Base-by-base conservation (phyloP, 345 rosid species). In the Erysimum cheiranthoides region DNA sequence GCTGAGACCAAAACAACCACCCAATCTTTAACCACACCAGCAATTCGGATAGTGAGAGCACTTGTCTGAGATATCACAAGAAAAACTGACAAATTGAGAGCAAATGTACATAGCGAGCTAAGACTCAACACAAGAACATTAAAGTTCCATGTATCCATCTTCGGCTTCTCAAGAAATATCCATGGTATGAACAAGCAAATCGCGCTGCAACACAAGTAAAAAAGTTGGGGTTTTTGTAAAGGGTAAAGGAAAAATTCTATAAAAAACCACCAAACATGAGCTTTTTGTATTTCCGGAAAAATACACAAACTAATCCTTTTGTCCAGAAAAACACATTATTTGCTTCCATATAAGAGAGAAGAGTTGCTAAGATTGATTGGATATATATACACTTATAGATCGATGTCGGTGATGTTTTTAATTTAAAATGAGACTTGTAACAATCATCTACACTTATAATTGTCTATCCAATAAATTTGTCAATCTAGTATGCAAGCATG, bases 11-110 rank as follows among this genome's bases (percentile, higher is more conserved):
- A 45, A 45, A 45, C 49, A 45, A 45, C 49, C 18, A 45, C 8
- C 49, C 49, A 45, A 45, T 45, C 49, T 45, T 45, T 45, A 6
- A 45, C 7, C 18, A 45, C 49, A 2, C 49, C 49, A 45, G 49
- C 49, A 2, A 45, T 45, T 45, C 49, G 8, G 8, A 45, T 45
- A n/a, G 49, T 45, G 9, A 45, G 49, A 14, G 49, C 49, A 45
- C 49, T 45, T 45, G 49, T 45, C 8, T n/a, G 49, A n/a, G 49
- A 45, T 45, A 45, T 45, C 49, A 45, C 49, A 14, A 45, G 49
- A 45, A 45, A 45, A 45, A 45, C 49, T 18, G 49, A 45, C 49
- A 45, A n/a, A 45, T 45, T 45, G 49, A 45, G 49, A n/a, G 49
- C 18, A 45, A 45, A 45, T n/a, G 49, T 45, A 6, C 18, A 45